Base-by-base conservation (phyloP, 1,139 yeast species). In the Candida tetrigidarum region DNA sequence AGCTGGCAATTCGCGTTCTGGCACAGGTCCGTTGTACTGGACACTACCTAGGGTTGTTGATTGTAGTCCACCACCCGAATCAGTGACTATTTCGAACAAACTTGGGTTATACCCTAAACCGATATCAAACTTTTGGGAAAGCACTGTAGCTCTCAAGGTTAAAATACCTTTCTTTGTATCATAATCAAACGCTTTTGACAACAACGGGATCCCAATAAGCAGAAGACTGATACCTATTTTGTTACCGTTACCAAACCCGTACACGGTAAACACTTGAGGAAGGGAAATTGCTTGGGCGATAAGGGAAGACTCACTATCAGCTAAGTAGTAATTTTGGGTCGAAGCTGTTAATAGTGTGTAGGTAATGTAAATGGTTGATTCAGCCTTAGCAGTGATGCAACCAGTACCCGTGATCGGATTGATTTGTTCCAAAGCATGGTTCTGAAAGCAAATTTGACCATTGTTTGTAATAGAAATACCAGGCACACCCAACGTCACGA, bases 171-270 rank as follows among this genome's bases (percentile, higher is more conserved):
- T 51, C 2, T 14, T 20, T 4, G 55, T 30, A 29, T 50, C 44
- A 41, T 63, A 62, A 5, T 35, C 5, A 30, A 11, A 50, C 18
- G 41, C 41, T 9, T 16, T 5, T 56, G 42, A 16, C 39, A 16
- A 18, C 52, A 33, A 18, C n/a, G n/a, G n/a, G n/a, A n/a, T n/a
- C 44, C 25, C 30, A 52, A 51, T 29, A 38, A 63, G 49, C 5
- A 63, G 50, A 23, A 52, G 20, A 37, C 48, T 52, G 15, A 65
- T 34, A 39, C 63, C 66, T 39, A 68, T 55, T 12, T 48, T 45
- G 43, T 68, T 68, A 5, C 67, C 64, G 44, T 54, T 54, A 44
- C 73, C 73, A 45, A 59, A 67, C 25, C 71, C 71, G 25, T 59
- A 59, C 20, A 68, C 70, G 2, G 48, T 58, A 48, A 56, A 60